These are phyloP conservation scores for Auricularia heimuer DNA, from an alignment of 768 basidiomycete genomes.

Conservation along the genomic window DNA sequence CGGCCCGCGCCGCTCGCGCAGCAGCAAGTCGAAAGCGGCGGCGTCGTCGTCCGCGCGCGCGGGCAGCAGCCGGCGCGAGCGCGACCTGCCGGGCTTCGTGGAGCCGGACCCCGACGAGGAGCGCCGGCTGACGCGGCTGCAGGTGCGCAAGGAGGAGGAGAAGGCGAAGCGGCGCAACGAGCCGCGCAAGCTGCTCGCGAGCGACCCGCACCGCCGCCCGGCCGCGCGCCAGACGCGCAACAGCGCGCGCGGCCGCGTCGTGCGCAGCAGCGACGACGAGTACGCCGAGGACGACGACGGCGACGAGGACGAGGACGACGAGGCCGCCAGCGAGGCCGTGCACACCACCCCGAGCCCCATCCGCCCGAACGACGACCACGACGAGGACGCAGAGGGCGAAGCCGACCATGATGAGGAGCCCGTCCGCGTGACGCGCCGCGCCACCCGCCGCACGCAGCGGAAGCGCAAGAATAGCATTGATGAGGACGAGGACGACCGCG, in stretches of 20 bases:
- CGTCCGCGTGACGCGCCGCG: constrained; percentile 8
- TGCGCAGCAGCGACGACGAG: constrained; percentile 6
- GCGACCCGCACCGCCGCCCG: background rate
- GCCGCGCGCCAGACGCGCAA: background rate
- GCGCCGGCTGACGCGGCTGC: constrained; percentile 16
- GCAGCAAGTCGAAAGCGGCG: background rate
- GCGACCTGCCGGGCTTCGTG: constrained; percentile 1
- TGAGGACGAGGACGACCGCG: constrained; percentile 43
- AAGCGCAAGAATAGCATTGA: constrained; percentile 12
- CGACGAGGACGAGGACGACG: constrained; percentile 21
- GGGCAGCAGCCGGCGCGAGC: background rate
- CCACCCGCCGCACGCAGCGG: constrained; percentile 1
- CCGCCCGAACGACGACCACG: constrained; percentile 22
- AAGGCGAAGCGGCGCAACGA: constrained; percentile 34
- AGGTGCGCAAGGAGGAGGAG: constrained; percentile 48
- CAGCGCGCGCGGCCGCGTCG: no score
- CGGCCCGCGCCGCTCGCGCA: constrained; percentile 14
- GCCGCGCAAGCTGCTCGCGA: constrained; percentile 16
- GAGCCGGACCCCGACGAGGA: constrained; percentile 16
- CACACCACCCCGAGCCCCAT: constrained; percentile 18
- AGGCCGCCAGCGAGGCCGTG: constrained; percentile 28
- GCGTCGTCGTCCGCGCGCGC: constrained; percentile 22
- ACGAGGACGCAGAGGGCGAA: constrained; percentile 27
- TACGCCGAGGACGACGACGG: constrained; percentile 14
- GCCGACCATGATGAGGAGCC: constrained; percentile 32